Percentiles rank a stretch among this genome's conserved stretches.
Conservation (phyloP, 2,329 filamentous ascomycete species). For the Gremmenia infestans region DNA sequence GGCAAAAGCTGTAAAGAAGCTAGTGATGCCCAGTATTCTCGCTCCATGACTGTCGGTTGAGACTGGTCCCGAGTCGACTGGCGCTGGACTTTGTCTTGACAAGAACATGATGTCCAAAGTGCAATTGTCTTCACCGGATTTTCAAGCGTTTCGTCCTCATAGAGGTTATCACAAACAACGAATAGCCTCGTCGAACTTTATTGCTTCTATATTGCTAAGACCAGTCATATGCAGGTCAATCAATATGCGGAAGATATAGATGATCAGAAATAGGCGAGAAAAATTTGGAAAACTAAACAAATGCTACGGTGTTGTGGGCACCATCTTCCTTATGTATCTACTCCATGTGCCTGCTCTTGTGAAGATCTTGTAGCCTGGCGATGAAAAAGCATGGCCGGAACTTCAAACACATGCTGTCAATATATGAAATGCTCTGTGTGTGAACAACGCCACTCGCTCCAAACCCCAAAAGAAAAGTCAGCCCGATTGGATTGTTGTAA, state of each 20-base stretch:
- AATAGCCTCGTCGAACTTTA: neutral
- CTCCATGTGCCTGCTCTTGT: slow-evolving; percentile 4
- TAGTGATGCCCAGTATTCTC: slow-evolving; percentile 36
- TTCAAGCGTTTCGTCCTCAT: slow-evolving; percentile 6
- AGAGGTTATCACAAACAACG: neutral
- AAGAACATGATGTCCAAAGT: slow-evolving; percentile 10
- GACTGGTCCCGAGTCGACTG: neutral
- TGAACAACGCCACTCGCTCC: neutral
- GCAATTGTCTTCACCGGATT: neutral
- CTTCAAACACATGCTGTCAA: neutral
- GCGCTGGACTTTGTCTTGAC: slow-evolving; percentile 1
- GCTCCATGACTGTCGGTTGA: slow-evolving; percentile 31
- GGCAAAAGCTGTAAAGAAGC: slow-evolving; percentile 34
- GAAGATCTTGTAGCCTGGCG: slow-evolving; percentile 7
- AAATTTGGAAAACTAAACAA: slow-evolving; percentile 6
- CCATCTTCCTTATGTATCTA: slow-evolving; percentile 9
- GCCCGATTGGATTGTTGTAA: neutral
- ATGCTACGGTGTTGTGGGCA: slow-evolving; percentile 9
- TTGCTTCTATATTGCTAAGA: slow-evolving; percentile 1
- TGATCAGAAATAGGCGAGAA: slow-evolving; percentile 6
- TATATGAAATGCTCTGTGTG: neutral
- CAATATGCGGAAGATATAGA: slow-evolving; percentile 8
- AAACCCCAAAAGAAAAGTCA: neutral
- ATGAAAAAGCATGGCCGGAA: neutral
- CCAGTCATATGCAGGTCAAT: slow-evolving; percentile 6